Evolutionary conservation across 108 stramenopile species (phyloP).

Genomic region (Stephanodiscus triporus): DNA sequence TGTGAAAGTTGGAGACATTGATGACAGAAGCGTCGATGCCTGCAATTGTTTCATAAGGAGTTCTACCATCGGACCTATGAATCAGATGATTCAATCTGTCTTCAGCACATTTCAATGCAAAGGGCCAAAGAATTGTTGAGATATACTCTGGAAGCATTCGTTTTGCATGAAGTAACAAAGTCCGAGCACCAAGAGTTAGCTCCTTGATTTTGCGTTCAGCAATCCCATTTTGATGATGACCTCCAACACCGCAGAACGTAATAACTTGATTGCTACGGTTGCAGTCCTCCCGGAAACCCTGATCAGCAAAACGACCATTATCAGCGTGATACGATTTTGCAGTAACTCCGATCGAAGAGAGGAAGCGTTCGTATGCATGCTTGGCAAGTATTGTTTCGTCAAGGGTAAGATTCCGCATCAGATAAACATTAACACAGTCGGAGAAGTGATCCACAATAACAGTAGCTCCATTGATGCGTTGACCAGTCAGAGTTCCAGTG

Average conservation of each 20-base stretch:
- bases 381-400: conserved; percentile 30
- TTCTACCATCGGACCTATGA: conserved; percentile 3
- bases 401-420: conserved; percentile 23
- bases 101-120: conserved; percentile 49
- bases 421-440: conserved; percentile 12
- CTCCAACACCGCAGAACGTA: conserved; percentile 23
- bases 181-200: conserved; percentile 18
- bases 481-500: conserved; percentile 12
- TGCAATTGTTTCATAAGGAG: not conserved
- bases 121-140: conserved; percentile 31
- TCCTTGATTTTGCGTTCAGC: conserved; percentile 21
- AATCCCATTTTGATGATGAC: conserved; percentile 37
- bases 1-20: conserved; percentile 22
- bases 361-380: conserved; percentile 20
- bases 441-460: conserved; percentile 52
- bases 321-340: conserved; percentile 47
- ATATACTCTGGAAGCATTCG: conserved; percentile 21
- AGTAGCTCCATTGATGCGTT: conserved; percentile 44
- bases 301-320: conserved; percentile 37
- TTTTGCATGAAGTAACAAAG: conserved; percentile 24
- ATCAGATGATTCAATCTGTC: conserved; percentile 41
- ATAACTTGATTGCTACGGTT: conserved; percentile 13
- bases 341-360: conserved; percentile 19
- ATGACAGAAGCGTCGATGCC: not conserved
- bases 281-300: conserved; percentile 13